A percentile compares a stretch with the other conserved stretches of the same genome.
Conservation (phyloP, 768 basidiomycete species). For the Tubosaeta brunneosetosa region DNA sequence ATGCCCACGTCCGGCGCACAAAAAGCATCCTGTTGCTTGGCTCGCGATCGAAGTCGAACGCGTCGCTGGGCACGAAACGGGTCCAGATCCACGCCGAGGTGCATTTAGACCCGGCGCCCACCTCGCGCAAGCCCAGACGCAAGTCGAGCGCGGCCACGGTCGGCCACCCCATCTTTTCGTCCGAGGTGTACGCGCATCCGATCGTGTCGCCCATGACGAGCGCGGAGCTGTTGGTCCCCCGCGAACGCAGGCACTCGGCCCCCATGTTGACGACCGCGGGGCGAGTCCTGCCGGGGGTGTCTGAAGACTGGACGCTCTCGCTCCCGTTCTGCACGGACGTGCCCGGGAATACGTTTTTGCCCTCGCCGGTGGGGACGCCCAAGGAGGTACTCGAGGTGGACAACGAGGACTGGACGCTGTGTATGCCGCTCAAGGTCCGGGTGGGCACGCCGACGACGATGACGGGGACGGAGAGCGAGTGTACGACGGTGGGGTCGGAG, state of each 20-base stretch:
- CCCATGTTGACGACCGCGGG: constrained; percentile 17
- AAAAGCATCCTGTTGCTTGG: constrained; percentile 31
- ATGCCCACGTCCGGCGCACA: constrained; percentile 22
- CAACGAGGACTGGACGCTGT: constrained; percentile 30
- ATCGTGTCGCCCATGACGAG: constrained; percentile 1
- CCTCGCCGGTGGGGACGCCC: background rate
- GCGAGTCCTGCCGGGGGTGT: background rate
- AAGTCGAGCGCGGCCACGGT: constrained; percentile 24
- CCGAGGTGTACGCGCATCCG: background rate
- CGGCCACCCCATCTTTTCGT: background rate
- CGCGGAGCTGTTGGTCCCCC: constrained; percentile 19
- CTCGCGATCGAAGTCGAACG: constrained; percentile 21
- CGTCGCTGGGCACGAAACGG: constrained; percentile 21
- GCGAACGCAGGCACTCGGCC: constrained; percentile 30
- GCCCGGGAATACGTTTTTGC: constrained; percentile 20
- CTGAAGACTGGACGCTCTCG: constrained; percentile 28
- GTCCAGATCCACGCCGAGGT: constrained; percentile 29
- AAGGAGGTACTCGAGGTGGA: background rate
- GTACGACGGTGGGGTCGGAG: background rate
- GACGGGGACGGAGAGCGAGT: constrained; percentile 3
- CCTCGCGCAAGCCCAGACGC: constrained; percentile 17
- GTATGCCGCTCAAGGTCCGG: constrained; percentile 27
- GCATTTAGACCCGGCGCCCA: constrained; percentile 5
- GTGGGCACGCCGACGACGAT: background rate
- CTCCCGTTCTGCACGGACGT: constrained; percentile 28